These are phyloP conservation scores for Smallanthus sonchifolius DNA, from an alignment of 129 eudicot species.

Conservation along the genomic window DNA sequence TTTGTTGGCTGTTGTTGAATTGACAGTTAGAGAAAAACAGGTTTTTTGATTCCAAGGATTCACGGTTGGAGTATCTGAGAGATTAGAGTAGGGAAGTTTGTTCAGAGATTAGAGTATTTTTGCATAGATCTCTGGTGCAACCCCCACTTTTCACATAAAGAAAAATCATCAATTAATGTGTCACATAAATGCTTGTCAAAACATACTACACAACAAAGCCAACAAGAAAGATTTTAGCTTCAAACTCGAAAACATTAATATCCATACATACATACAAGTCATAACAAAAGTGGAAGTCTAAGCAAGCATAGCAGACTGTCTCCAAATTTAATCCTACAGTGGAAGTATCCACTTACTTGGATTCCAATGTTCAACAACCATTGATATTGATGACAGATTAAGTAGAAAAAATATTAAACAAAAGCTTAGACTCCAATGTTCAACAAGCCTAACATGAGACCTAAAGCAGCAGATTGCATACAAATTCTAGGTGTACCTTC, in stretches of 20 bases:
- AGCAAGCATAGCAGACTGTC: too few relatives aligned
- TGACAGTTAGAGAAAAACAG: too few relatives aligned
- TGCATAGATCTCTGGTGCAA: neutral
- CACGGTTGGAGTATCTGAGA: too few relatives aligned
- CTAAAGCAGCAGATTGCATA: neutral
- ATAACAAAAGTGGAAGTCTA: neutral
- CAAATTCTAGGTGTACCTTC: slow-evolving; percentile 1
- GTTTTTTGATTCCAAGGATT: too few relatives aligned
- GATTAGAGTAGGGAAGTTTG: too few relatives aligned
- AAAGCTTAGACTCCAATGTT: neutral
- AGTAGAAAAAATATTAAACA: neutral
- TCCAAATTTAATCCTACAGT: too few relatives aligned
- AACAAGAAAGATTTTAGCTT: neutral
- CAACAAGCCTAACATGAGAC: neutral
- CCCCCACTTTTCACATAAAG: neutral
- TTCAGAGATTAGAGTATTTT: too few relatives aligned
- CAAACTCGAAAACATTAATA: neutral
- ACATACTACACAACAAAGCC: neutral
- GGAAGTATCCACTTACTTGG: neutral
- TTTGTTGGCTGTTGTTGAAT: too few relatives aligned
- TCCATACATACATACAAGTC: neutral
- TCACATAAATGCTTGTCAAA: neutral
- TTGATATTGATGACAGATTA: neutral
- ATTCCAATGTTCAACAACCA: neutral
- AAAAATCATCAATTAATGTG: neutral